phyloP scores from a whole-genome alignment of 2,329 filamentous ascomycete species.

The Akanthomyces uredinophilus region DNA sequence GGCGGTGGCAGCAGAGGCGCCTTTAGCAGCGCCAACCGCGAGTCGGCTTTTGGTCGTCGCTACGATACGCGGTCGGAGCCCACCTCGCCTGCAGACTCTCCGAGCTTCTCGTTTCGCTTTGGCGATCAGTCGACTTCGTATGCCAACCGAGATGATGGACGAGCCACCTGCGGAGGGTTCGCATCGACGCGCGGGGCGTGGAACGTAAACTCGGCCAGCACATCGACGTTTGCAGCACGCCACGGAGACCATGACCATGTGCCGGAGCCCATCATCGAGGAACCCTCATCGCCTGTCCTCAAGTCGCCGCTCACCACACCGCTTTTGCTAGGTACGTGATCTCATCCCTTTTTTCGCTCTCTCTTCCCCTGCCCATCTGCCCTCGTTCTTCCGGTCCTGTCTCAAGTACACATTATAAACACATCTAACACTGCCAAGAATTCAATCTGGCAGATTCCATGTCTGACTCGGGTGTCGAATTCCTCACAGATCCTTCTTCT shows the following conservation, averaged over 20 bases:
- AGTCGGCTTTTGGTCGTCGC: not conserved
- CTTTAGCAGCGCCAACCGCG: not conserved
- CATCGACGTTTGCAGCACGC: not conserved
- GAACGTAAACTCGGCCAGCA: slow-evolving; percentile 2
- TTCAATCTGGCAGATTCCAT: not conserved
- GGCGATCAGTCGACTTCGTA: not conserved
- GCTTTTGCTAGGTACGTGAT: slow-evolving; percentile 28
- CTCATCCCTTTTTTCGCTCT: not conserved
- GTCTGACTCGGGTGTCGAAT: slow-evolving; percentile 14
- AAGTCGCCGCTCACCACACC: slow-evolving; percentile 20
- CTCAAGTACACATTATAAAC: not conserved
- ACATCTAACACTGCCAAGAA: slow-evolving; percentile 8
- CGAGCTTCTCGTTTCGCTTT: not conserved
- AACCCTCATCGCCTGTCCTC: slow-evolving; percentile 24
- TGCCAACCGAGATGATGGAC: not conserved
- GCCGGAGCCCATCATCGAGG: slow-evolving; percentile 31
- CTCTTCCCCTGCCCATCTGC: too few relatives aligned
- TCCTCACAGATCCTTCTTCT: slow-evolving; percentile 3
- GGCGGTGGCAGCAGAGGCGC: not conserved
- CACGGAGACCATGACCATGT: slow-evolving; percentile 17
- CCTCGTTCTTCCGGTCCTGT: not conserved
- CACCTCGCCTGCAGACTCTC: not conserved
- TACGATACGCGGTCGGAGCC: not conserved
- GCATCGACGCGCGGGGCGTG: slow-evolving; percentile 11
- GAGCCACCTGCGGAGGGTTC: not conserved